A percentile compares a stretch with the other conserved stretches of the same genome.
phyloP scores from a whole-genome alignment of 2,329 filamentous ascomycete genomes.

The Dothiorella sarmentorum region DNA sequence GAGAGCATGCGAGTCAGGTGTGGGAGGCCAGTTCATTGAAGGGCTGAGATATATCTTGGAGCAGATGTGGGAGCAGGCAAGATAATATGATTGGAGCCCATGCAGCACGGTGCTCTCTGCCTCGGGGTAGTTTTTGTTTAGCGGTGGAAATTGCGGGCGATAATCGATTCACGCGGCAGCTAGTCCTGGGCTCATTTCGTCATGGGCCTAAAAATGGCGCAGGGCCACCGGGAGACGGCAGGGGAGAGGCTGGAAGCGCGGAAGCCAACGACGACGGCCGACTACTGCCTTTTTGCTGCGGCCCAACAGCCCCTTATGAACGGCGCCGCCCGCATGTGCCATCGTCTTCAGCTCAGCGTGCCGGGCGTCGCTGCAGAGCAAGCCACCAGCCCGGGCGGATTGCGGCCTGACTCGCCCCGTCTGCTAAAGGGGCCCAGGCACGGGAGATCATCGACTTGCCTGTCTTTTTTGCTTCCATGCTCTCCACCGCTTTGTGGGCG shows the following conservation, averaged over 20 bases:
- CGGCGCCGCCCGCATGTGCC: not conserved
- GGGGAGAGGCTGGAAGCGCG: constrained; percentile 4
- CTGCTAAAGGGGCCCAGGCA: not conserved
- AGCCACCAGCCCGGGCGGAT: constrained; percentile 5
- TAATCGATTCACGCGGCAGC: constrained; percentile 10
- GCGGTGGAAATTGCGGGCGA: constrained; percentile 11
- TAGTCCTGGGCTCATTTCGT: constrained; percentile 17
- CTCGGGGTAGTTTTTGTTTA: not conserved
- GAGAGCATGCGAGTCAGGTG: constrained; percentile 3
- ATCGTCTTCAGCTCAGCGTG: not conserved
- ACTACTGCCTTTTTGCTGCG: not conserved
- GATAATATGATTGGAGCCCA: constrained; percentile 1
- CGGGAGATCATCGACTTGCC: constrained; percentile 12
- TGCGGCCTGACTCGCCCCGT: not conserved
- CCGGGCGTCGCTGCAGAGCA: too few species aligned
- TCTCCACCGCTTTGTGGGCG: not conserved
- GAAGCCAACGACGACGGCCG: not conserved
- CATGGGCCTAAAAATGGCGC: constrained; percentile 16
- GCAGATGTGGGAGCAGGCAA: not conserved
- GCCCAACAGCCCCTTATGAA: constrained; percentile 1
- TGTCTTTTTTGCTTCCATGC: not conserved
- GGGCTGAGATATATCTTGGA: not conserved
- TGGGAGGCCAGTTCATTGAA: constrained; percentile 8
- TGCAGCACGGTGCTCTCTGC: not conserved
- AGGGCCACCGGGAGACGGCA: constrained; percentile 13